A percentile compares a stretch with the other conserved stretches of the same genome.
phyloP scores from a whole-genome alignment of 2,329 filamentous ascomycete genomes.

The Juglanconis oblonga region DNA sequence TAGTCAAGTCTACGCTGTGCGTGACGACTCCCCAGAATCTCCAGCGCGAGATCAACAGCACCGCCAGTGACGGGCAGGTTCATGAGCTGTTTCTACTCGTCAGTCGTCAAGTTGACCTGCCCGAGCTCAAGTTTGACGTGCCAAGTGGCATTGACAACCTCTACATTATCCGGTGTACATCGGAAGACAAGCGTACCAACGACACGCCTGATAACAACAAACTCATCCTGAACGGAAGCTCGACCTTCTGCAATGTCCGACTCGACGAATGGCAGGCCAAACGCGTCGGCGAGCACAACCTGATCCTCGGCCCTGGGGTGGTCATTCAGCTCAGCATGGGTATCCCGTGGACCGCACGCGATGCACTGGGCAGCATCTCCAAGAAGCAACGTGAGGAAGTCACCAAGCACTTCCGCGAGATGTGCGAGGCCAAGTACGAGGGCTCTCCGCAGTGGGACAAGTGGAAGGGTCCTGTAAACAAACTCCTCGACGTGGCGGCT shows the following conservation, averaged over 20 bases:
- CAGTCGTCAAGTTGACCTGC: constrained; percentile 16
- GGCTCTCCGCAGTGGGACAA: constrained; percentile 15
- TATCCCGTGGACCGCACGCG: constrained; percentile 17
- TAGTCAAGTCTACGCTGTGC: constrained; percentile 17
- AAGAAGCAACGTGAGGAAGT: constrained; percentile 18
- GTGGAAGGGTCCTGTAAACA: constrained; percentile 18
- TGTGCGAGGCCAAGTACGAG: constrained; percentile 19
- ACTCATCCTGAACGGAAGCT: constrained; percentile 15
- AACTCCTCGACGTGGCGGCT: constrained; percentile 18
- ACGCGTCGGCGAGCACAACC: constrained; percentile 16
- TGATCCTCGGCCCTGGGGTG: constrained; percentile 17
- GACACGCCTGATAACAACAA: constrained; percentile 7
- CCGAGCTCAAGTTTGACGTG: constrained; percentile 11
- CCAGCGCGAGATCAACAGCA: constrained; percentile 14
- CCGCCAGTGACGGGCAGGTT: constrained; percentile 14
- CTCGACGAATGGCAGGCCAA: constrained; percentile 19
- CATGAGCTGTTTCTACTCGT: constrained; percentile 19
- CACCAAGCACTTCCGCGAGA: constrained; percentile 14
- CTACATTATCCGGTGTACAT: constrained; percentile 18
- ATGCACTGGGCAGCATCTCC: constrained; percentile 15
- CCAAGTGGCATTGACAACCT: constrained; percentile 14
- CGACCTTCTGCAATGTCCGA: constrained; percentile 14
- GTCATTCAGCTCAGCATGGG: constrained; percentile 17
- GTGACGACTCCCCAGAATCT: constrained; percentile 13
- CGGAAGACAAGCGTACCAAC: background rate